Evolutionary conservation across 495 filamentous ascomycete genomes (phyloP), one percentile per base, ranked within the genome.

Genomic region (Extremus antarcticus): DNA sequence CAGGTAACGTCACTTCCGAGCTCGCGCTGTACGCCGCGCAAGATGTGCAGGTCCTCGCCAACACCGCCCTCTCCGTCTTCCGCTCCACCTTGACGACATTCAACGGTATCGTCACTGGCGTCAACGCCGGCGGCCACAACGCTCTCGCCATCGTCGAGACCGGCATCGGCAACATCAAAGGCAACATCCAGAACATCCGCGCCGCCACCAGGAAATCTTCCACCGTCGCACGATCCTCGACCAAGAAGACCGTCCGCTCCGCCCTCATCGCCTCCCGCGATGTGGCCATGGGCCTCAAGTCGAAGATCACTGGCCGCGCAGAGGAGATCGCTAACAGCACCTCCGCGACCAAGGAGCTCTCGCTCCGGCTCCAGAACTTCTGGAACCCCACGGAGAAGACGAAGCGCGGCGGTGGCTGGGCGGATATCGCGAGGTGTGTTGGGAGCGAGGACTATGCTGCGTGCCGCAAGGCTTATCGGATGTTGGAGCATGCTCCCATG

Each of bases 1-100:
- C 55, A 17, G 57, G 40, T 38, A 57, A 61, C 47, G 50, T 57
- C 8, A 54, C 59, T 2, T 43, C 54, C 13, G 29, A 50, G 45
- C 22, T 60, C 3, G 57, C 57, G 10, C 16, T 55, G 13, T 38
- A 60, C 17, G 41, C 53, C 20, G 41, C 50, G 15, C 50, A 25
- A 9, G 59, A 61, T 23, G 38, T 61, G 43, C 41, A 48, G 20
- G 17, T 50, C 38, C 39, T 53, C 20, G 50, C 20, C 43, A 55
- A 47, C 25, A 49, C 43, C 13, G 59, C 59, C 4, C 16, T 39
- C n/a, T 57, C 59, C 1, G 25, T 50, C 19, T 19, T 51, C 19
- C 17, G 8, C n/a, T n/a, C n/a, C n/a, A n/a, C n/a, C n/a, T n/a
- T n/a, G n/a, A n/a, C n/a, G n/a, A n/a, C n/a, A n/a, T n/a, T n/a